A percentile compares a stretch with the other conserved stretches of the same genome.
Evolutionary conservation across 768 basidiomycete genomes (phyloP).

Genomic region (Wakefieldia striispora): DNA sequence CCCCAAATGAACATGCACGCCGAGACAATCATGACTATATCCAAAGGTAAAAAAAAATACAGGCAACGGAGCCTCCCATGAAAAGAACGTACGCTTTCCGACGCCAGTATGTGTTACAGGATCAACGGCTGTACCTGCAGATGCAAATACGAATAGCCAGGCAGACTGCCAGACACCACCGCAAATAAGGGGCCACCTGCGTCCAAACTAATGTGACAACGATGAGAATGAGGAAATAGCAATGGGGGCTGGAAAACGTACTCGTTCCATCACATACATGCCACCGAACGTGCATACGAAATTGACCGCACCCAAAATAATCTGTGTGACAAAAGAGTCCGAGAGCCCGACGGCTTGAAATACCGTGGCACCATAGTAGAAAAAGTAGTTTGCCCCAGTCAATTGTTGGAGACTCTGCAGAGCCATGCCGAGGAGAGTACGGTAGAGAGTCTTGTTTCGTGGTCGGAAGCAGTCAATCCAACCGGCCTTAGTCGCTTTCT

Average conservation of each 20-base stretch:
- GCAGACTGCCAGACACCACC: constrained; percentile 69
- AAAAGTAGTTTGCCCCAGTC: constrained; percentile 69
- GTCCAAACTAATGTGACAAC: constrained; percentile 49
- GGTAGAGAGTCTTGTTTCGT: constrained; percentile 56
- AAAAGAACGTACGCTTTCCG: constrained; percentile 45
- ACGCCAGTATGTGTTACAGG: constrained; percentile 46
- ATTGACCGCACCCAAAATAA: constrained; percentile 74
- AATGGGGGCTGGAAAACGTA: constrained; percentile 21
- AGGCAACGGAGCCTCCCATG: not conserved
- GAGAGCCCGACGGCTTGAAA: constrained; percentile 65
- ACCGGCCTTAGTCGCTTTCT: constrained; percentile 43
- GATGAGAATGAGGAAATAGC: not conserved
- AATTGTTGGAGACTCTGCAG: constrained; percentile 73
- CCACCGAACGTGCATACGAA: constrained; percentile 72
- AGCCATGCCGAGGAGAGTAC: constrained; percentile 61
- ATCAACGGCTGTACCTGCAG: constrained; percentile 63
- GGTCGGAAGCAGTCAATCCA: constrained; percentile 71
- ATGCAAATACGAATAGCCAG: constrained; percentile 74
- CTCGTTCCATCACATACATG: constrained; percentile 68
- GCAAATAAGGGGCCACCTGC: constrained; percentile 59
- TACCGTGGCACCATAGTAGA: constrained; percentile 65
- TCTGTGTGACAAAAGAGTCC: constrained; percentile 69
- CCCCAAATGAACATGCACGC: constrained; percentile 73
- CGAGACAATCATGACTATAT: constrained; percentile 57
- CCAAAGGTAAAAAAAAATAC: constrained; percentile 2